These are phyloP conservation scores for Colletotrichum navitas DNA, from an alignment of 2,329 filamentous ascomycete species.

Conservation along the genomic window DNA sequence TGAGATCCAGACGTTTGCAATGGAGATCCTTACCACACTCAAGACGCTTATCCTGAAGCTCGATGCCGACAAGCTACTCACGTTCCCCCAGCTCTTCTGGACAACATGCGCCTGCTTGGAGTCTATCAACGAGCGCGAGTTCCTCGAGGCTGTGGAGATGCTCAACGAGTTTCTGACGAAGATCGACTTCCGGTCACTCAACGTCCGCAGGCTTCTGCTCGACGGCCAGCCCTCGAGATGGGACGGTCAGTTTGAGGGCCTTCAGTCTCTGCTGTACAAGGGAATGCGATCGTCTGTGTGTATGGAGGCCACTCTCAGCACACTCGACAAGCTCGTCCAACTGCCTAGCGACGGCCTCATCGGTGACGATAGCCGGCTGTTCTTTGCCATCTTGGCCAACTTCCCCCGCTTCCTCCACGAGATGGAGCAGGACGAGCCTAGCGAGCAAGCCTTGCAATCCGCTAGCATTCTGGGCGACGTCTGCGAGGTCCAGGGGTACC, in stretches of 20 bases:
- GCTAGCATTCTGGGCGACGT: conserved; percentile 79
- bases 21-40: conserved; percentile 96
- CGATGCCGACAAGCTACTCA: conserved; percentile 80
- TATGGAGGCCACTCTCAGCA: conserved; percentile 80
- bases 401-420: conserved; percentile 86
- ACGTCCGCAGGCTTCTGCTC: conserved; percentile 76
- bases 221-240: conserved; percentile 87
- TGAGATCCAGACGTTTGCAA: conserved; percentile 96
- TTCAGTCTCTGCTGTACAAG: conserved; percentile 90
- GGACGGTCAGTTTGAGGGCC: conserved; percentile 89
- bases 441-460: conserved; percentile 69
- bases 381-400: conserved; percentile 92
- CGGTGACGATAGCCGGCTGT: conserved; percentile 83
- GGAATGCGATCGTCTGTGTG: conserved; percentile 89
- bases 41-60: conserved; percentile 92
- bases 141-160: conserved; percentile 92
- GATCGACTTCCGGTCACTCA: conserved; percentile 80
- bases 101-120: conserved; percentile 96
- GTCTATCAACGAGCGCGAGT: conserved; percentile 96
- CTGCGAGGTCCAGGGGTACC: conserved; percentile 78
- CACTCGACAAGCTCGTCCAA: conserved; percentile 82
- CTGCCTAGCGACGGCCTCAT: conserved; percentile 85
- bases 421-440: conserved; percentile 74
- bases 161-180: conserved; percentile 87
- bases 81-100: conserved; percentile 98